Conservation (phyloP, 768 basidiomycete genomes). For the Suillus subalutaceus region DNA sequence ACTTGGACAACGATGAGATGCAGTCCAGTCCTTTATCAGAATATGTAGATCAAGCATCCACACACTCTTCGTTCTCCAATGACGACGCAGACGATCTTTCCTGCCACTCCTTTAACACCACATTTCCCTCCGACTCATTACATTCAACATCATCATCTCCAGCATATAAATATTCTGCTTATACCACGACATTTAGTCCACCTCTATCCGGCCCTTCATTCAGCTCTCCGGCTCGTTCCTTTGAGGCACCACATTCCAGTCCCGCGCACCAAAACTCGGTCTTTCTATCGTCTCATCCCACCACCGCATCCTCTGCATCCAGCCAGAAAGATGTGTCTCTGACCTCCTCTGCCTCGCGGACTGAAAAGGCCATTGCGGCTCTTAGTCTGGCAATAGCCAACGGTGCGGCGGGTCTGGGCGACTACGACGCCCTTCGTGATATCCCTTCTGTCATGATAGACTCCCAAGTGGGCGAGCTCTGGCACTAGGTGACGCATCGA, state of each 20-base stretch:
- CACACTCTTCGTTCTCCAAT: constrained; percentile 15
- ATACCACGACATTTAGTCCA: constrained; percentile 32
- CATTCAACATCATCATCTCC: constrained; percentile 30
- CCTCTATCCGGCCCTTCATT: constrained; percentile 23
- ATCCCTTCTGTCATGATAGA: constrained; percentile 36
- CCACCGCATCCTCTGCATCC: constrained; percentile 19
- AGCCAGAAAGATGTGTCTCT: constrained; percentile 11
- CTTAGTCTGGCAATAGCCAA: constrained; percentile 63
- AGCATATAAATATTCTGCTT: constrained; percentile 24
- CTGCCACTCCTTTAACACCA: not conserved
- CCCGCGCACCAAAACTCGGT: constrained; percentile 12
- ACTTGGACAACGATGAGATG: constrained; percentile 35
- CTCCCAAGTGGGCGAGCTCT: constrained; percentile 60
- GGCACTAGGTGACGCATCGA: constrained; percentile 43
- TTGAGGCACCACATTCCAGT: constrained; percentile 13
- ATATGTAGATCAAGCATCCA: constrained; percentile 23
- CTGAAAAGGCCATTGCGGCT: constrained; percentile 64
- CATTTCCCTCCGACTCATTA: constrained; percentile 9
- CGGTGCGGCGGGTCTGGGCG: constrained; percentile 61
- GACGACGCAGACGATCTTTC: constrained; percentile 3
- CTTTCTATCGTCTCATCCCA: constrained; percentile 13
- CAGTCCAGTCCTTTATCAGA: constrained; percentile 14
- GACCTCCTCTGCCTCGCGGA: constrained; percentile 42
- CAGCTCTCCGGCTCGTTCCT: constrained; percentile 17
- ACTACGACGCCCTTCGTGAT: constrained; percentile 54